phyloP scores from a whole-genome alignment of 2,329 filamentous ascomycete genomes.

The Colletotrichum tofieldiae region DNA sequence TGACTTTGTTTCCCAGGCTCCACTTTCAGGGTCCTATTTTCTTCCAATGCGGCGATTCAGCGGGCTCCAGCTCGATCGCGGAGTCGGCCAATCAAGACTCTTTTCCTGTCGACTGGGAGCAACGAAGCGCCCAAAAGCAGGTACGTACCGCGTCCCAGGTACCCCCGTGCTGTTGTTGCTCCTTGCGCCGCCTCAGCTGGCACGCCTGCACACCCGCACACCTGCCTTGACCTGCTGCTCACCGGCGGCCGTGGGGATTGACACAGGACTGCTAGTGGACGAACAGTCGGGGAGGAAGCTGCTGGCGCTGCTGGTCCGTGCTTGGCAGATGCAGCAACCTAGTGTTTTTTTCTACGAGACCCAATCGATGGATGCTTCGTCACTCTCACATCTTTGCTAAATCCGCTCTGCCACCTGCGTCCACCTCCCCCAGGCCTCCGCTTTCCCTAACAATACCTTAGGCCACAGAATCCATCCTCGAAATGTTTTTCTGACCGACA shows the following conservation, averaged over 20 bases:
- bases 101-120: not conserved
- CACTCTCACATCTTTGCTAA: conserved; percentile 45
- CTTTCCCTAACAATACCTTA: conserved; percentile 34
- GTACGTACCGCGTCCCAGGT: conserved; percentile 33
- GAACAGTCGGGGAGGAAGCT: conserved; percentile 23
- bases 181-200: conserved; percentile 35
- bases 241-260: conserved; percentile 20
- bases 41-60: conserved; percentile 41
- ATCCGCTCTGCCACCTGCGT: conserved; percentile 41
- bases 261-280: conserved; percentile 15
- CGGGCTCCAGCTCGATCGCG: conserved; percentile 30
- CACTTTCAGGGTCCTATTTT: conserved; percentile 38
- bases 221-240: conserved; percentile 23
- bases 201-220: conserved; percentile 36
- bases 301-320: conserved; percentile 50
- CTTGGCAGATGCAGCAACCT: conserved; percentile 53
- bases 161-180: conserved; percentile 31
- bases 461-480: conserved; percentile 41
- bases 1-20: conserved; percentile 38
- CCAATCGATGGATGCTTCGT: conserved; percentile 49
- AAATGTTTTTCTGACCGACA: conserved; percentile 42
- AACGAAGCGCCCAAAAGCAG: conserved; percentile 14
- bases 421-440: conserved; percentile 27
- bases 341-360: conserved; percentile 49
- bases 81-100: conserved; percentile 29